Base-by-base conservation (phyloP, 768 basidiomycete species). In the Hysterangium stoloniferum region DNA sequence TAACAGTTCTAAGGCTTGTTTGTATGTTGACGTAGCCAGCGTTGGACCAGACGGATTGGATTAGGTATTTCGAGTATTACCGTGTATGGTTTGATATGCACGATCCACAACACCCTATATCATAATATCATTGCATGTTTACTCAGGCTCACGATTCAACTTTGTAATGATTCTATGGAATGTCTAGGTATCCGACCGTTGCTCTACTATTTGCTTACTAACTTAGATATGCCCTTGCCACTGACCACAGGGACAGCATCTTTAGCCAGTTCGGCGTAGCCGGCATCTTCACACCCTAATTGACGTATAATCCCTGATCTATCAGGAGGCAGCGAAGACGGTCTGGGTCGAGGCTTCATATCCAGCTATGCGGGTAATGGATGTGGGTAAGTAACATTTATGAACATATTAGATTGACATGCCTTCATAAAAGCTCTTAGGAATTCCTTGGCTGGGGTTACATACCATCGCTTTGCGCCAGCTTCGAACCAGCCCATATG, bases 401-500 rank as follows among this genome's bases (percentile, higher is more conserved):
- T 24, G 22, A 27, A 9, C 1, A n/a, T 8, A 34, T 4, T 36
- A n/a, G 46, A 33, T 7, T 19, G 9, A 38, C 57, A 9, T 47
- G 58, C 60, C 53, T 59, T 47, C 19, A 58, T 17, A 31, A 61
- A 46, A 6, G 60, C 60, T 7, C 40, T 45, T n/a, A 61, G 41
- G 34, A 53, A 59, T 38, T 61, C 48, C 35, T 20, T 31, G 24
- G 57, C 54, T n/a, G 60, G 60, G 38, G 54, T 50, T 34, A 54
- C 53, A 38, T 58, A 59, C 60, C 60, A 61, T 4, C 60, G 56
- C 43, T 45, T 50, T 33, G 33, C 33, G 13, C 27, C 41, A 40
- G 38, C 46, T 34, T 58, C 60, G 41, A 55, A 61, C 60, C 60
- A 61, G 4, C 60, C 60, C 27, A 61, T 56, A 37, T 61, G 60